Percentiles rank a stretch among this genome's conserved stretches.
These are phyloP conservation scores for Kalanchoe fedtschenkoi DNA, from an alignment of 164 flowering plant genomes.

Conservation along the genomic window DNA sequence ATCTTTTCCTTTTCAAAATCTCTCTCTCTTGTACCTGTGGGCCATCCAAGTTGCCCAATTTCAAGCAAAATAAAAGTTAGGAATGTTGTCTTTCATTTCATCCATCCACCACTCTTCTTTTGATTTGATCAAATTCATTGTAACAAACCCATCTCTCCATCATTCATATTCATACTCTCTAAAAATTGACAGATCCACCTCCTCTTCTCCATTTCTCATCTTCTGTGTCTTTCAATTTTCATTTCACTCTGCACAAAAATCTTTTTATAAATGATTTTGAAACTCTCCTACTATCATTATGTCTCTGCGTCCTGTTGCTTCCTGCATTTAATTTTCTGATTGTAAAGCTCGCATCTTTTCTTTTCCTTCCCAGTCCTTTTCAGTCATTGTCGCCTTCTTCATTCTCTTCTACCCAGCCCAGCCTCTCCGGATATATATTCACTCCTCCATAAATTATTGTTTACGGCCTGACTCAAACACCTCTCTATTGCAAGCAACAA, in stretches of 20 bases:
- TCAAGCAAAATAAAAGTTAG: neutral
- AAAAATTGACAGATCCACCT: neutral
- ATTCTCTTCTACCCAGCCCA: neutral
- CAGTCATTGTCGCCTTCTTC: conserved; percentile 1
- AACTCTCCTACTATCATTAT: too few species aligned
- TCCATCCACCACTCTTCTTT: neutral
- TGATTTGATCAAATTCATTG: neutral
- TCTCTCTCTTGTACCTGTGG: conserved; percentile 3
- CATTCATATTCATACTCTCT: neutral
- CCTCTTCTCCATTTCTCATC: neutral
- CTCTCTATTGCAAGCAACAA: neutral
- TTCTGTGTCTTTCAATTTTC: neutral
- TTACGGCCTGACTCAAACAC: neutral
- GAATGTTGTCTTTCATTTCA: neutral
- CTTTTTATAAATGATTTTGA: neutral
- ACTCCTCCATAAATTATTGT: neutral
- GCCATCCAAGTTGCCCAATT: neutral
- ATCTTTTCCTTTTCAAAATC: neutral
- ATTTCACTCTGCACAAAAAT: neutral
- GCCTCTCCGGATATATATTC: too few species aligned
- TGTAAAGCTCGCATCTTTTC: neutral
- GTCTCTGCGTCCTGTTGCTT: neutral
- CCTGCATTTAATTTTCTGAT: conserved; percentile 3
- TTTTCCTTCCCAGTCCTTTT: neutral
- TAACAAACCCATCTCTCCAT: conserved; percentile 1